Evolutionary conservation across 2,329 filamentous ascomycete species (phyloP), one percentile per base, ranked within the genome.

Genomic region (Diaporthe batatas): DNA sequence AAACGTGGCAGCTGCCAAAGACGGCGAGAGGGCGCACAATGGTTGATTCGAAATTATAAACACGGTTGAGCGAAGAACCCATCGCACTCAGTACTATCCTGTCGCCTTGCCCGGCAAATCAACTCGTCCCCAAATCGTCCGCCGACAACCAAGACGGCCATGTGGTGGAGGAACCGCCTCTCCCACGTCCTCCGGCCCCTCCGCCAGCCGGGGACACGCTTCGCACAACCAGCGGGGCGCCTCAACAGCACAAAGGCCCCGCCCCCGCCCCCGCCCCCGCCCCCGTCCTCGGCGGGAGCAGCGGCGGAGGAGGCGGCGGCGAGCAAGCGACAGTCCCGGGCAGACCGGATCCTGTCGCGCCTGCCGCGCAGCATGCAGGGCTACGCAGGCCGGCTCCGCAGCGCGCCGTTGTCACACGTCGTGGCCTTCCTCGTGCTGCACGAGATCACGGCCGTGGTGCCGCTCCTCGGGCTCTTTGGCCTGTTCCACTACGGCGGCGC

Each of bases 401-500:
- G 89, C 71, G 95, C 95, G 0, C 96, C 96, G 0, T 82, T 95
- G 57, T 94, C 94, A 0, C 94, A 98, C 83, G 86, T 97, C 54
- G 90, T 92, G 1, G 92, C 96, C 0, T 99, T 99, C 81, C 86
- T 98, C 14, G 85, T 98, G 51, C 88, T 99, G 0, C 96, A 99
- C 84, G 96, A 99, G 82, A 81, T 98, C 57, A 98, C 96, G 0
- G 96, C 96, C 12, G 84, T 98, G 14, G 82, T 96, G 1, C 96
- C 96, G 0, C 83, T 98, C 0, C 81, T 97, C 51, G 92, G 89
- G 0, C 87, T 98, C 1, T 91, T 93, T 29, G 91, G 88, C 0
- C 80, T 90, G 1, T 98, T 99, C 82, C 94, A 98, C 83, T 95
- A 94, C 80, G 91, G 90, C 1, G 86, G 74, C 93, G 92, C 87